phyloP scores from a whole-genome alignment of 495 filamentous ascomycete species.

The Lophiotrema nucula region DNA sequence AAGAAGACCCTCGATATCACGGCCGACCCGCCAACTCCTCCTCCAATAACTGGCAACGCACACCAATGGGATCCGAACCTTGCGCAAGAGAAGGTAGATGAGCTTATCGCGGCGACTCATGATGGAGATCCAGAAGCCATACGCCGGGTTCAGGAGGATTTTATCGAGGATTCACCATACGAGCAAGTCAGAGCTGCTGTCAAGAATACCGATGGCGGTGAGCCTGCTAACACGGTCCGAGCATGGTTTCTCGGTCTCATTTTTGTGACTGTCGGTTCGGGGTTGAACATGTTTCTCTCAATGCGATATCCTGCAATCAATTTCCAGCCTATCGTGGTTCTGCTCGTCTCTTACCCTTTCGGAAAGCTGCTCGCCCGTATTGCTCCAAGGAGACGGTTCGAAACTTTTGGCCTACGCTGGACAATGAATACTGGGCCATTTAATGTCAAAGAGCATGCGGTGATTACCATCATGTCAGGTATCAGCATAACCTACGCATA shows the following conservation, averaged over 20 bases:
- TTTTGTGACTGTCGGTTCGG: slow-evolving; percentile 36
- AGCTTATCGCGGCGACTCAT: slow-evolving; percentile 59
- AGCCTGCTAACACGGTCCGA: slow-evolving; percentile 66
- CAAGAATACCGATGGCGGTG: slow-evolving; percentile 48
- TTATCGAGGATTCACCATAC: slow-evolving; percentile 69
- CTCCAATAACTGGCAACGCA: no score
- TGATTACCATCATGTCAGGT: slow-evolving; percentile 27
- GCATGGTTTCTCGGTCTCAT: slow-evolving; percentile 71
- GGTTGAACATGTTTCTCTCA: slow-evolving; percentile 31
- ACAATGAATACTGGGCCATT: slow-evolving; percentile 35
- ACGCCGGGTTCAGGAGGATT: slow-evolving; percentile 49
- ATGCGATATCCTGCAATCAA: slow-evolving; percentile 27
- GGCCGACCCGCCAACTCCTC: no score
- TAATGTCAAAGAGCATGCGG: slow-evolving; percentile 32
- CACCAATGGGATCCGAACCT: slow-evolving; percentile 72
- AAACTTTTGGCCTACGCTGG: slow-evolving; percentile 28
- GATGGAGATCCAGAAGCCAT: slow-evolving; percentile 51
- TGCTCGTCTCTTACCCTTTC: slow-evolving; percentile 19
- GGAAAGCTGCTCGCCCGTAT: slow-evolving; percentile 7
- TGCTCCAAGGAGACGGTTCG: slow-evolving; percentile 24
- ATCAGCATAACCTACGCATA: slow-evolving; percentile 24
- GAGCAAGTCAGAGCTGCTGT: slow-evolving; percentile 66
- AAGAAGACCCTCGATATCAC: no score
- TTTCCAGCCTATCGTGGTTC: slow-evolving; percentile 23
- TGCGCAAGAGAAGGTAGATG: slow-evolving; percentile 59